Conservation (phyloP, 1,139 yeast genomes). For the Protomyces gravidus region DNA sequence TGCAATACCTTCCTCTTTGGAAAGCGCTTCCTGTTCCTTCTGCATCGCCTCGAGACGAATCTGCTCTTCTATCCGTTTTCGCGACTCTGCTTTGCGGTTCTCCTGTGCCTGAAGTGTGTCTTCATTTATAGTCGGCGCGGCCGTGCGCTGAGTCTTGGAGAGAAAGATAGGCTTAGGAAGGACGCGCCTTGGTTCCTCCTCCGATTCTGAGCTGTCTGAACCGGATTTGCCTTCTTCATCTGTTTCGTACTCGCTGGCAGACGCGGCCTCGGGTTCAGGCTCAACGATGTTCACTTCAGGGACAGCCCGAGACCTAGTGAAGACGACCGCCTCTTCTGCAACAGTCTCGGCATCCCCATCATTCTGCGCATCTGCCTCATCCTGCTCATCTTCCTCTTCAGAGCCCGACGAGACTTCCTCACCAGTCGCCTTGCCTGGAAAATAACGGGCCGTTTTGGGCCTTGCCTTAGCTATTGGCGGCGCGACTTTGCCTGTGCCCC, state of each 20-base stretch:
- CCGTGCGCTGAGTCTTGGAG: neutral
- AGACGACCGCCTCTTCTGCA: neutral
- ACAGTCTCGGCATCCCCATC: neutral
- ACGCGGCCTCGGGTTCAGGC: neutral
- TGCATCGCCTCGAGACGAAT: constrained; percentile 8
- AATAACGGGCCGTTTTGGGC: neutral
- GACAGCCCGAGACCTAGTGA: no score
- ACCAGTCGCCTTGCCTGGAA: neutral
- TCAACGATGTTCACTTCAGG: neutral
- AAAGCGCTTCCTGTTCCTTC: constrained; percentile 32
- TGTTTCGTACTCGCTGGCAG: neutral
- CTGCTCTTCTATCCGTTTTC: neutral
- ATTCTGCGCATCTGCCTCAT: neutral
- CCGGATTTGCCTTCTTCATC: neutral
- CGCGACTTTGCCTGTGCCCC: neutral
- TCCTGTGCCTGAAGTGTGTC: neutral
- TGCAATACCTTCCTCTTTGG: constrained; percentile 34
- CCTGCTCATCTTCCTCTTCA: neutral
- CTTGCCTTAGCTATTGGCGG: neutral
- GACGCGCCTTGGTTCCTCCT: neutral
- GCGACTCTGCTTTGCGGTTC: neutral
- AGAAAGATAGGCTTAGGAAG: neutral
- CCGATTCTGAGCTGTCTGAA: neutral
- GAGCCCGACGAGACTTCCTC: neutral
- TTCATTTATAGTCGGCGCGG: neutral